These are phyloP conservation scores for Myriangium duriaei DNA, from an alignment of 2,329 filamentous ascomycete genomes.

Conservation along the genomic window DNA sequence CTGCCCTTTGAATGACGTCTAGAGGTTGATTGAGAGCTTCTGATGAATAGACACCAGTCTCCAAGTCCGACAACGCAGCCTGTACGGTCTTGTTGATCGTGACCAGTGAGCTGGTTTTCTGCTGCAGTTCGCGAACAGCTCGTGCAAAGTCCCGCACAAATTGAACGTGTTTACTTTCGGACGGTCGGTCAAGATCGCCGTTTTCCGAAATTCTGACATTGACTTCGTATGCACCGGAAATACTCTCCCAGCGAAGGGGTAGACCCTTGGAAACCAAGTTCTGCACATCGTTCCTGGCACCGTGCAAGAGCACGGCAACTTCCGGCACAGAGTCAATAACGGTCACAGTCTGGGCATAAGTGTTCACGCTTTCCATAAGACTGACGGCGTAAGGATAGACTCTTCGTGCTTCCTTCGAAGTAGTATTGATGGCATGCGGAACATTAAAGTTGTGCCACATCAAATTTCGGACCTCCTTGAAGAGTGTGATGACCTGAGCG, in stretches of 20 bases:
- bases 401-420: constrained; percentile 96
- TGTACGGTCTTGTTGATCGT: constrained; percentile 71
- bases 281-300: constrained; percentile 86
- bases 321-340: constrained; percentile 76
- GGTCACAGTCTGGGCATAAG: constrained; percentile 75
- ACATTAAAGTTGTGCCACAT: constrained; percentile 91
- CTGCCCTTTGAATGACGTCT: constrained; percentile 76
- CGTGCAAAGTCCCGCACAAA: constrained; percentile 90
- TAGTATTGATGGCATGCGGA: constrained; percentile 85
- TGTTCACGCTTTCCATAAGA: constrained; percentile 96
- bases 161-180: constrained; percentile 87
- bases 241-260: constrained; percentile 90
- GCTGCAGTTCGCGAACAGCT: constrained; percentile 75
- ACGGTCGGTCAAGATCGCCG: constrained; percentile 40
- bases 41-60: constrained; percentile 70
- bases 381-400: constrained; percentile 97
- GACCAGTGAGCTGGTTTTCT: constrained; percentile 67
- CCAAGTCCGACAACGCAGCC: constrained; percentile 70
- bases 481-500: constrained; percentile 88
- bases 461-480: constrained; percentile 95
- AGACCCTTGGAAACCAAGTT: constrained; percentile 73
- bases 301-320: constrained; percentile 75
- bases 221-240: constrained; percentile 91
- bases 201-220: constrained; percentile 56
- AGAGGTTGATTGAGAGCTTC: constrained; percentile 69